phyloP scores from a whole-genome alignment of 495 filamentous ascomycete species.

The Xylaria palmicola region DNA sequence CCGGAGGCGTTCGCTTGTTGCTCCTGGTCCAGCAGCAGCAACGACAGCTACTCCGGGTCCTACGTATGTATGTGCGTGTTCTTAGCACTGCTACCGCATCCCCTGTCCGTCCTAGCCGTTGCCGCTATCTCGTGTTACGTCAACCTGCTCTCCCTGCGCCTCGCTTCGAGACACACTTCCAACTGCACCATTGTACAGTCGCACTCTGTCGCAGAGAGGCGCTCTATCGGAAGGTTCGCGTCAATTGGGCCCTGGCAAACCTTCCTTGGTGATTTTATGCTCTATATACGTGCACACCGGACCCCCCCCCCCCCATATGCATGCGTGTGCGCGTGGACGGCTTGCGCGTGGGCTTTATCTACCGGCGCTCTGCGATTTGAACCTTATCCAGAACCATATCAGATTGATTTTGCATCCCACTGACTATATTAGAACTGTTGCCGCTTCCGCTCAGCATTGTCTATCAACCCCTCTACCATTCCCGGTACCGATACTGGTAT shows the following conservation, averaged over 20 bases:
- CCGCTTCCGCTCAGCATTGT: too few relatives aligned
- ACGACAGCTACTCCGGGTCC: background rate
- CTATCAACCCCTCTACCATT: too few relatives aligned
- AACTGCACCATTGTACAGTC: too few relatives aligned
- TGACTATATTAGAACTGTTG: too few relatives aligned
- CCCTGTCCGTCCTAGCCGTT: background rate
- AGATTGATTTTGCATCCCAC: too few relatives aligned
- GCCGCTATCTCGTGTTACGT: conserved; percentile 14
- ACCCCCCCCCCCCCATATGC: too few relatives aligned
- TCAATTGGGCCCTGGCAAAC: conserved; percentile 8
- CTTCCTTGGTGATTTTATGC: background rate
- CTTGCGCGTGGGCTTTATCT: too few relatives aligned
- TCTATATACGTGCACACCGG: too few relatives aligned
- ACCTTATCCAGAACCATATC: too few relatives aligned
- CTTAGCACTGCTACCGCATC: background rate
- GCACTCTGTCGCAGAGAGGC: background rate
- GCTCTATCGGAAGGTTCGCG: background rate
- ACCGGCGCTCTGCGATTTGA: too few relatives aligned
- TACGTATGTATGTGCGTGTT: conserved; percentile 1
- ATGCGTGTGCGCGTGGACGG: too few relatives aligned
- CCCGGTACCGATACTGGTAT: background rate
- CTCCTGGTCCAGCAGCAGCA: background rate
- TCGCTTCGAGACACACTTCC: too few relatives aligned
- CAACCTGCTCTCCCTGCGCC: background rate
- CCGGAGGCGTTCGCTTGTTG: conserved; percentile 3